These are phyloP conservation scores for Aspergillus fumigatiaffinis DNA, from an alignment of 2,329 filamentous ascomycete species.

Conservation along the genomic window DNA sequence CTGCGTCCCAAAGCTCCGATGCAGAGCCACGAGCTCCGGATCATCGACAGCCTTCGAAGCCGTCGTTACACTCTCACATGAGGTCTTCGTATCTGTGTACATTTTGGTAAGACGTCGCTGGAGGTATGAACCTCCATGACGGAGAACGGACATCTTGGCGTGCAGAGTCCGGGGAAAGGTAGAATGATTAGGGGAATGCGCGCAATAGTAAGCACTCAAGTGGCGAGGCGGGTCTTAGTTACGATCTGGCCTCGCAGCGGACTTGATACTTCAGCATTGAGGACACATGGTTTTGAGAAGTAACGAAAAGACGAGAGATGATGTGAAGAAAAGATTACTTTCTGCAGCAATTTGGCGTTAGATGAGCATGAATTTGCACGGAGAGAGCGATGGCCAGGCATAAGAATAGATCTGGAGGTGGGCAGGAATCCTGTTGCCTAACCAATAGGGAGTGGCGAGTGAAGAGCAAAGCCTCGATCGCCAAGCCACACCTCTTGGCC, in stretches of 20 bases:
- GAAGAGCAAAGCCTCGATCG: conserved; percentile 20
- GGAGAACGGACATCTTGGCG: conserved; percentile 45
- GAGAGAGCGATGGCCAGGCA: conserved; percentile 11
- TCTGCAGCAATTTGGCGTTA: background rate
- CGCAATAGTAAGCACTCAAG: conserved; percentile 9
- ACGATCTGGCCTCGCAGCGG: conserved; percentile 5
- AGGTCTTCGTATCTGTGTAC: conserved; percentile 62
- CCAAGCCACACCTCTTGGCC: conserved; percentile 19
- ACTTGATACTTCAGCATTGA: background rate
- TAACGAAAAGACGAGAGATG: background rate
- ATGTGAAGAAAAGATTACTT: background rate
- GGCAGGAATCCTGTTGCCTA: conserved; percentile 42
- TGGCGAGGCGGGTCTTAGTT: conserved; percentile 1
- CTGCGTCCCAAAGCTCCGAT: conserved; percentile 60
- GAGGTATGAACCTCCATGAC: conserved; percentile 42
- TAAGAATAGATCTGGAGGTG: conserved; percentile 25
- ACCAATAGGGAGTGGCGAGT: conserved; percentile 35
- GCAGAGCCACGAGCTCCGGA: conserved; percentile 54
- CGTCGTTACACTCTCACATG: conserved; percentile 52
- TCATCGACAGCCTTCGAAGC: conserved; percentile 47
- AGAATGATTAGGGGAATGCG: conserved; percentile 7
- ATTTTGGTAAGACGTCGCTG: conserved; percentile 55
- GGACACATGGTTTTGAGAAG: background rate
- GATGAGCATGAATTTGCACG: background rate
- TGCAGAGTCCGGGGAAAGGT: conserved; percentile 8